Base-by-base conservation (phyloP, 805 yeast genomes). In the Lipomyces spencermartinsiae region DNA sequence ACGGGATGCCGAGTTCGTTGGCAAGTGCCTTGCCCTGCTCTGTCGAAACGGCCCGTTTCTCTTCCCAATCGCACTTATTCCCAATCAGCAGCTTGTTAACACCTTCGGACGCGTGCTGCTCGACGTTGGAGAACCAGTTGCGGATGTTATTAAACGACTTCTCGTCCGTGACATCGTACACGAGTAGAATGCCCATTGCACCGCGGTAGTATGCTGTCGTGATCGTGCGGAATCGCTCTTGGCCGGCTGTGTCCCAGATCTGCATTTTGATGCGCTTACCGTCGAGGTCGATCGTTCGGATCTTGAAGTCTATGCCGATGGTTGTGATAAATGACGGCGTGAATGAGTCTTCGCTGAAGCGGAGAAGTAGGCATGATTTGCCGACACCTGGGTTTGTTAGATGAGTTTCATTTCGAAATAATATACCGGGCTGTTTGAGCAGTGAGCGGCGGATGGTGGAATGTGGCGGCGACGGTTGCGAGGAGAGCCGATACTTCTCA, bases 211-310 rank as follows among this genome's bases (percentile, higher is more conserved):
- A 95, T 16, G 98, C 94, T 2, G 98, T 92, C 19, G 99, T 94
- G 82, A 94, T 95, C 61, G 98, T 95, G 84, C 97, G 89, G 83
- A 94, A 94, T 74, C 98, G 85, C 81, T 94, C 99, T 83, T 94
- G 99, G 62, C 99, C 99, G 22, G 99, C 99, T 67, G 99, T 94
- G 79, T 94, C 99, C 99, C 99, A 94, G 57, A 94, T 91, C 80
- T 95, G 99, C 78, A 94, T 85, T 82, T 95, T 95, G 80, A 95
- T 91, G 73, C 90, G 90, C 80, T 91, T 91, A 63, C 97, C 97
- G 71, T 94, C 94, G 73, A 93, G 85, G 75, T 94, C 98, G 74
- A 93, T 91, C 35, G 97, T 93, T 81, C 97, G 90, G 78, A 95
- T 94, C 83, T 95, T 95, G 86, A 95, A 95, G 80, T 95, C 99